Evolutionary conservation across 176 grass and related monocot genomes (phyloP).

Genomic region (Poa pratensis): DNA sequence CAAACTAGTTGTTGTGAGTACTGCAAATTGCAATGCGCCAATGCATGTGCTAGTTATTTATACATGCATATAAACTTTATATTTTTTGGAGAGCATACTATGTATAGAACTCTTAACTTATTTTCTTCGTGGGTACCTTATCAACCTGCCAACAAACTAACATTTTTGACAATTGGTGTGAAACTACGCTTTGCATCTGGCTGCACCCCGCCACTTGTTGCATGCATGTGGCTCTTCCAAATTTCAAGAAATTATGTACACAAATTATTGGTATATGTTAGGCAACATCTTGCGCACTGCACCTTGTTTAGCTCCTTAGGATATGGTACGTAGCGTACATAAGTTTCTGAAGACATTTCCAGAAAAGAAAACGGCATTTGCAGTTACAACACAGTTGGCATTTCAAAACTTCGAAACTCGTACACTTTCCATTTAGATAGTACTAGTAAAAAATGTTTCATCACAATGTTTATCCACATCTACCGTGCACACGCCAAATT

Average conservation of each 20-base stretch:
- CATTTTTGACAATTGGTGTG: neutral
- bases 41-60: neutral
- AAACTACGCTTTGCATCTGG: neutral
- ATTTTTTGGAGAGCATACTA: neutral
- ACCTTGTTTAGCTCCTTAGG: neutral
- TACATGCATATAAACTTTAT: neutral
- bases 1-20: neutral
- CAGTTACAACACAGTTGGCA: neutral
- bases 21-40: slow-evolving; percentile 10
- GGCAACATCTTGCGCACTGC: neutral
- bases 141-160: neutral
- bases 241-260: neutral
- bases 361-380: neutral
- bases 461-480: neutral
- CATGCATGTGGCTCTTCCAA: neutral
- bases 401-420: neutral
- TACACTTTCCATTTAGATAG: neutral
- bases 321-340: neutral
- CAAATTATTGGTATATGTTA: neutral
- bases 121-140: neutral
- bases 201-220: neutral
- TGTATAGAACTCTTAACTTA: neutral
- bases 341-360: neutral
- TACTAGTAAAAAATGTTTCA: neutral
- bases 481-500: neutral